Percentiles rank a stretch among this genome's conserved stretches.
phyloP scores from a whole-genome alignment of 192 early-diverging fungal genomes.

The Backusella circina region DNA sequence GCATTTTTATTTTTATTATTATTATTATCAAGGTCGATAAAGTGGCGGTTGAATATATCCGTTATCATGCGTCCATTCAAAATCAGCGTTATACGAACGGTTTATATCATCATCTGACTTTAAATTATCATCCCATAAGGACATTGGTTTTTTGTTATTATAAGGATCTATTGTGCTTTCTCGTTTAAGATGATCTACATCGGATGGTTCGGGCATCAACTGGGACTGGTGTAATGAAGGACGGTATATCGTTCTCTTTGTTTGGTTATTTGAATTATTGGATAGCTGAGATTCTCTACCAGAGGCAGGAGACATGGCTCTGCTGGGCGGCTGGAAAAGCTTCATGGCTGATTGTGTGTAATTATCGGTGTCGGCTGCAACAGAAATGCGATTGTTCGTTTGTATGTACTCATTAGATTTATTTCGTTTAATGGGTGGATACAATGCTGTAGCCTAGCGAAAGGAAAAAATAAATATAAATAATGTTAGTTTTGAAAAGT shows the following conservation, averaged over 20 bases:
- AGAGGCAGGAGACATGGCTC: neutral
- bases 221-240: neutral
- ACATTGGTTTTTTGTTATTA: neutral
- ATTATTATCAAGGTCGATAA: neutral
- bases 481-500: neutral
- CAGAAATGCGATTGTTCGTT: neutral
- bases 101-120: neutral
- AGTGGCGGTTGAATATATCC: slow-evolving; percentile 1
- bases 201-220: neutral
- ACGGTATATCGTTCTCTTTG: neutral
- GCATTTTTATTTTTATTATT: neutral
- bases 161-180: slow-evolving; percentile 1
- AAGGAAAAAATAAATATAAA: neutral
- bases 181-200: neutral
- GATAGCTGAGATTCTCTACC: neutral
- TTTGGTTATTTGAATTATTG: neutral
- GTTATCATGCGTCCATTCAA: neutral
- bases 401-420: neutral
- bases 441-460: neutral
- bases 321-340: neutral
- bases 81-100: neutral
- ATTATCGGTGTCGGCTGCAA: neutral
- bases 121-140: neutral
- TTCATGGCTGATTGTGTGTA: neutral
- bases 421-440: neutral